These are phyloP conservation scores for Russula olivacea DNA, from an alignment of 768 basidiomycete species.

Conservation along the genomic window DNA sequence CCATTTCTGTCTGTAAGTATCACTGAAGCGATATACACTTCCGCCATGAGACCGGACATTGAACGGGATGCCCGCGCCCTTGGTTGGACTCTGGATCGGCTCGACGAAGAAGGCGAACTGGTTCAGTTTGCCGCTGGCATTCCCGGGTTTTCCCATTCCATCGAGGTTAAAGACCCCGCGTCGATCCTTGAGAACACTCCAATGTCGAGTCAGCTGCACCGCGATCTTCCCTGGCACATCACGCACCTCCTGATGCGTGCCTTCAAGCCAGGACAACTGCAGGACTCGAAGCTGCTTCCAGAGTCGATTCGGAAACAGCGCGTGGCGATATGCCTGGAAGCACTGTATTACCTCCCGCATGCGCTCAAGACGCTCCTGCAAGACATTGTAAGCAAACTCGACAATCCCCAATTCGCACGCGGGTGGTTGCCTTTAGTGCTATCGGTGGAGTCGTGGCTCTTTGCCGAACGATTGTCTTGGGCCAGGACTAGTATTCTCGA, in stretches of 20 bases:
- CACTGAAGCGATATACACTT: not conserved
- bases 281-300: not conserved
- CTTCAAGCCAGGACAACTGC: not conserved
- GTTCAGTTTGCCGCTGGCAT: slow-evolving; percentile 8
- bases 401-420: not conserved
- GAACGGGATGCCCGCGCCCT: not conserved
- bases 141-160: slow-evolving; percentile 5
- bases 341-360: not conserved
- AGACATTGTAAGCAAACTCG: not conserved
- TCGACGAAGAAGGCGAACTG: slow-evolving; percentile 9
- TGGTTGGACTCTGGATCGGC: slow-evolving; percentile 10
- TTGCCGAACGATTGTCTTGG: not conserved
- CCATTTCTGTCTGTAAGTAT: not conserved
- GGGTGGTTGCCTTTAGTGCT: not conserved
- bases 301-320: not conserved
- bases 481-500: not conserved
- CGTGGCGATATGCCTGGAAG: not conserved
- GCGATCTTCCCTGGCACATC: not conserved
- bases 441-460: not conserved
- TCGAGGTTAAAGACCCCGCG: not conserved
- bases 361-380: not conserved
- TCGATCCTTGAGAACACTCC: not conserved
- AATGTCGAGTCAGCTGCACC: not conserved
- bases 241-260: not conserved
- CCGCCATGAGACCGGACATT: not conserved